A percentile compares a stretch with the other conserved stretches of the same genome.
These are phyloP conservation scores for Globisporangium echinulatum DNA, from an alignment of 352 stramenopile species.

Conservation along the genomic window DNA sequence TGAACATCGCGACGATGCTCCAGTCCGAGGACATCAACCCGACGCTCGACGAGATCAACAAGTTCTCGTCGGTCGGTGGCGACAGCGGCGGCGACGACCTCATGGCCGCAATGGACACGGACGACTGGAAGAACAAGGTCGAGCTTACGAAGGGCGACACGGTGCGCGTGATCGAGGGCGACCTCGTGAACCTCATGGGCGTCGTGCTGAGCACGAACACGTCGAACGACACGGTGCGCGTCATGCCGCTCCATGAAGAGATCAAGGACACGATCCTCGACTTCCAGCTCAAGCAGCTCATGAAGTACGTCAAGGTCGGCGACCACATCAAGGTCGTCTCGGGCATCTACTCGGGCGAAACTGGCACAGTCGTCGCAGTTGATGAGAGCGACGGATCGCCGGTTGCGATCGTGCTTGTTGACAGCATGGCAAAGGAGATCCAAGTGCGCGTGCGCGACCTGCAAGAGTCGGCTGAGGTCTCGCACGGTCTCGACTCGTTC, in stretches of 20 bases:
- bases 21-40: slow-evolving; percentile 82
- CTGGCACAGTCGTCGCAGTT: slow-evolving; percentile 84
- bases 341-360: slow-evolving; percentile 85
- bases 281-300: slow-evolving; percentile 85
- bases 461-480: slow-evolving; percentile 87
- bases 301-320: slow-evolving; percentile 90
- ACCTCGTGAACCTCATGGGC: slow-evolving; percentile 87
- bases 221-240: slow-evolving; percentile 80
- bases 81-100: slow-evolving; percentile 66
- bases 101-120: slow-evolving; percentile 61
- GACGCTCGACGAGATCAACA: slow-evolving; percentile 86
- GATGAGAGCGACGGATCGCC: slow-evolving; percentile 77
- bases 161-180: slow-evolving; percentile 82
- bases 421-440: slow-evolving; percentile 89
- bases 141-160: slow-evolving; percentile 87
- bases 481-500: slow-evolving; percentile 83
- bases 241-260: slow-evolving; percentile 88
- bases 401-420: slow-evolving; percentile 84
- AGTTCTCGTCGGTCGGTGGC: slow-evolving; percentile 63
- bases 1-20: slow-evolving; percentile 85
- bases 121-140: slow-evolving; percentile 88
- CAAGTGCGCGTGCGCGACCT: slow-evolving; percentile 87
- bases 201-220: slow-evolving; percentile 87
- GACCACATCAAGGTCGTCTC: slow-evolving; percentile 91
- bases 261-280: slow-evolving; percentile 89